phyloP scores from a whole-genome alignment of 192 early-diverging fungal species.

The Coemansia sp. region DNA sequence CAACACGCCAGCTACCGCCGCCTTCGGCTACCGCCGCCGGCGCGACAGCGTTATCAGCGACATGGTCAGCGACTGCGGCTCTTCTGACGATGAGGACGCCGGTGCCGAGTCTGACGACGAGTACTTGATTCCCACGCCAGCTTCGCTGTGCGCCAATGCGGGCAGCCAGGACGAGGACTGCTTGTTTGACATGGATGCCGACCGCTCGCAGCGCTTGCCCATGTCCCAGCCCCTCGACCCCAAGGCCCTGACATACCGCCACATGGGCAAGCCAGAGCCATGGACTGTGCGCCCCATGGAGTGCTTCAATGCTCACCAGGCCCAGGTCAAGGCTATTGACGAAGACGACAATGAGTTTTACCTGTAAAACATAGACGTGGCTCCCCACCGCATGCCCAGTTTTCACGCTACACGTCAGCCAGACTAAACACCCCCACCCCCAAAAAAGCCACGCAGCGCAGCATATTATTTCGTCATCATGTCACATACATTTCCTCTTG shows the following conservation, averaged over 20 bases:
- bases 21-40: background rate
- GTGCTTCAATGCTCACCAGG: conserved; percentile 29
- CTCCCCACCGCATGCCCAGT: background rate
- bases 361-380: background rate
- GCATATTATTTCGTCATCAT: background rate
- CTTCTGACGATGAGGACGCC: background rate
- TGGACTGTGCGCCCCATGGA: conserved; percentile 36
- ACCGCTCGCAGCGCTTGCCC: conserved; percentile 5
- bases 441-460: conserved; percentile 4
- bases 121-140: background rate
- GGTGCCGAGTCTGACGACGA: conserved; percentile 1
- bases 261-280: conserved; percentile 28
- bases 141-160: background rate
- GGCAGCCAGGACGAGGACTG: conserved; percentile 10
- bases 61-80: background rate
- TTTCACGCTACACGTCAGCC: too few relatives aligned
- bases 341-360: conserved; percentile 50
- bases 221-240: conserved; percentile 5
- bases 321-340: conserved; percentile 43
- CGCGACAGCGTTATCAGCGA: conserved; percentile 13
- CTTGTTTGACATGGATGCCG: conserved; percentile 46
- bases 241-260: conserved; percentile 15
- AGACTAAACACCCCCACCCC: too few relatives aligned
- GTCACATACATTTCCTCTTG: conserved; percentile 3
- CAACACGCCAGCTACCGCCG: background rate